Base-by-base conservation (phyloP, 2,329 filamentous ascomycete species). In the Sarocladium strictum region DNA sequence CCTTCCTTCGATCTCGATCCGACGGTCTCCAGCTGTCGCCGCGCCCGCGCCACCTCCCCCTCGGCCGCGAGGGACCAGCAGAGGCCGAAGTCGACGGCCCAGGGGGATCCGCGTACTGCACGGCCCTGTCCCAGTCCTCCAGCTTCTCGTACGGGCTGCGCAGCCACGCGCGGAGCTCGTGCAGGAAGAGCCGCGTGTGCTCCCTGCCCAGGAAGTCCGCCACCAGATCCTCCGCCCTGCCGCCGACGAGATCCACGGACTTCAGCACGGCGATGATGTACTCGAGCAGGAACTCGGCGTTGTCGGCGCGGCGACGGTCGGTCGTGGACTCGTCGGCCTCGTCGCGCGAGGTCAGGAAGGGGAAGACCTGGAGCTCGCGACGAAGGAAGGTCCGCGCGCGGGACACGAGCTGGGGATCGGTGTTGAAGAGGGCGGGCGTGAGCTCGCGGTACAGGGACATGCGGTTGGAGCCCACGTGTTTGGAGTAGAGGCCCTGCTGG, bases 201-300 rank as follows among this genome's bases (percentile, higher is more conserved):
- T 86, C 81, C 54, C 84, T 76, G 0, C 91, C 91, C 3, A 97
- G 64, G 59, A 91, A 94, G 50, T 94, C 89, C 21, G 81, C 74
- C 35, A 97, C 67, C 70, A 96, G 79, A 40, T 89, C 84, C 65
- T 94, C 89, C 0, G 90, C 90, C 62, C 89, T 83, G 0, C 90
- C 91, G 3, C 84, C 88, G 69, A 90, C 90, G 3, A 92, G 77
- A 63, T 96, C 90, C 15, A 94, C 83, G 0, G 84, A 89, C 66
- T 89, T 92, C 56, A 97, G 71, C 21, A 97, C 87, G 10, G 87
- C 87, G 38, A 97, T 72, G 53, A 96, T 83, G 66, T 95, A 96
- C 63, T 95, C 89, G 10, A 97, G 78, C 11, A 97, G 69, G 58
- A 92, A 96, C 64, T 96, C 91, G 7, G 87, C 82, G 63, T 92